A percentile compares a stretch with the other conserved stretches of the same genome.
Evolutionary conservation across 2,329 filamentous ascomycete species (phyloP).

Genomic region (Ilyonectria robusta): DNA sequence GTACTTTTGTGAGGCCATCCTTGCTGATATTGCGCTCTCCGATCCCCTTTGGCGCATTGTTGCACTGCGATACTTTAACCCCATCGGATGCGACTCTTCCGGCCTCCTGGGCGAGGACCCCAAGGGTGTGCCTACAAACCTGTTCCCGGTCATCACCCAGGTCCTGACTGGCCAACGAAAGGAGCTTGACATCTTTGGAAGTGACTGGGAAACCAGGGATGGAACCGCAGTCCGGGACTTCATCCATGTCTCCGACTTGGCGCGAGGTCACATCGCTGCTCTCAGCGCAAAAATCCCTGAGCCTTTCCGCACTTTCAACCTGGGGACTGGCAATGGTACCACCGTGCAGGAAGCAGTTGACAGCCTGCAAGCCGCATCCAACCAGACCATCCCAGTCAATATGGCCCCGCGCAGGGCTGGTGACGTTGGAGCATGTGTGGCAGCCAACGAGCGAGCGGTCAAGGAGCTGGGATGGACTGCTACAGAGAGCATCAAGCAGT

Average conservation of each 20-base stretch:
- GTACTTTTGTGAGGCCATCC: constrained; percentile 77
- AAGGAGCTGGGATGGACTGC: constrained; percentile 59
- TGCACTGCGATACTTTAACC: constrained; percentile 77
- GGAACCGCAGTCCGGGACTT: constrained; percentile 78
- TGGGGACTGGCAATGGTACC: constrained; percentile 62
- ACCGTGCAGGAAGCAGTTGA: constrained; percentile 61
- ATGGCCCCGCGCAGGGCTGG: constrained; percentile 55
- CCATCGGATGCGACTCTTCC: constrained; percentile 75
- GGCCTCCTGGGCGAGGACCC: constrained; percentile 76
- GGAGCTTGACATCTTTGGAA: constrained; percentile 73
- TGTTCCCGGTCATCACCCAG: constrained; percentile 75
- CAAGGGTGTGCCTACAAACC: constrained; percentile 72
- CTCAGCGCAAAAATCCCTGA: constrained; percentile 53
- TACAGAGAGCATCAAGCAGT: constrained; percentile 33
- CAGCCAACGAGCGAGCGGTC: constrained; percentile 56
- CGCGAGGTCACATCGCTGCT: constrained; percentile 74
- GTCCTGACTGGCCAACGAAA: constrained; percentile 69
- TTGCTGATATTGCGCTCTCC: constrained; percentile 72
- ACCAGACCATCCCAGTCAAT: constrained; percentile 54
- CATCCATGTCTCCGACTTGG: constrained; percentile 77
- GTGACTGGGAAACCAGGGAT: constrained; percentile 75
- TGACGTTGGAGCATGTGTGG: constrained; percentile 61
- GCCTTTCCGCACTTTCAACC: constrained; percentile 60
- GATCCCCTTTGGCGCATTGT: constrained; percentile 75
- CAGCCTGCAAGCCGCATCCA: constrained; percentile 55